A percentile compares a stretch with the other conserved stretches of the same genome.
phyloP scores from a whole-genome alignment of 2,329 filamentous ascomycete genomes.

The Pyrenochaeta sp. region DNA sequence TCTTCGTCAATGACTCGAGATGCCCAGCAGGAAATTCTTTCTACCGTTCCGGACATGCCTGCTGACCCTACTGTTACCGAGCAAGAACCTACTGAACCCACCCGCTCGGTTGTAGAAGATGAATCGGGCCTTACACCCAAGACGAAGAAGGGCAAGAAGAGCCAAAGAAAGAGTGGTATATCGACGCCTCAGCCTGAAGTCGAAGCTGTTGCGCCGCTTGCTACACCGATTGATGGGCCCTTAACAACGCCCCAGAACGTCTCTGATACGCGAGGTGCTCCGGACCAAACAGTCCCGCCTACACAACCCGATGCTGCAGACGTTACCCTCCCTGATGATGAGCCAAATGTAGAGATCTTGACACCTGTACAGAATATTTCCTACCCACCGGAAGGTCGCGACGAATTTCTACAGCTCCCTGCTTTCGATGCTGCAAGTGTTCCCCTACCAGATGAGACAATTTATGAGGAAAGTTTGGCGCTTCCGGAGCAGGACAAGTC shows the following conservation, averaged over 20 bases:
- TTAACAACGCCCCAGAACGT: neutral
- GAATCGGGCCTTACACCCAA: slow-evolving; percentile 8
- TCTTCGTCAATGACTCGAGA: neutral
- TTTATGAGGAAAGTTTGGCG: neutral
- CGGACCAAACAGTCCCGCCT: neutral
- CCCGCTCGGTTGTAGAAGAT: slow-evolving; percentile 9
- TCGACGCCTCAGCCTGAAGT: slow-evolving; percentile 15
- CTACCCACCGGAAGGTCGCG: neutral
- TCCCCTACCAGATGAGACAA: neutral
- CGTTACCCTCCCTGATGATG: slow-evolving; percentile 9
- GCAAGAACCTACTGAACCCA: neutral
- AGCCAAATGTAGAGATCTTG: neutral
- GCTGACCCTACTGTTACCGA: neutral
- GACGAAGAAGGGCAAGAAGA: slow-evolving; percentile 36
- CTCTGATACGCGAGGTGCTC: neutral
- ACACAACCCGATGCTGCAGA: slow-evolving; percentile 2
- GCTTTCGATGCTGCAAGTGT: neutral
- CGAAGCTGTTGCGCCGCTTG: slow-evolving; percentile 1
- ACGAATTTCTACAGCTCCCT: neutral
- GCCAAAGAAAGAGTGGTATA: slow-evolving; percentile 24
- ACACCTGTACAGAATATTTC: neutral
- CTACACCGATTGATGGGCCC: neutral
- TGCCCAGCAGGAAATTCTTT: neutral
- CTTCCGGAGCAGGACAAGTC: neutral
- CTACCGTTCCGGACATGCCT: neutral